A percentile compares a stretch with the other conserved stretches of the same genome.
phyloP scores from a whole-genome alignment of 495 filamentous ascomycete species.

The Podospora bellae-mahoneyi region DNA sequence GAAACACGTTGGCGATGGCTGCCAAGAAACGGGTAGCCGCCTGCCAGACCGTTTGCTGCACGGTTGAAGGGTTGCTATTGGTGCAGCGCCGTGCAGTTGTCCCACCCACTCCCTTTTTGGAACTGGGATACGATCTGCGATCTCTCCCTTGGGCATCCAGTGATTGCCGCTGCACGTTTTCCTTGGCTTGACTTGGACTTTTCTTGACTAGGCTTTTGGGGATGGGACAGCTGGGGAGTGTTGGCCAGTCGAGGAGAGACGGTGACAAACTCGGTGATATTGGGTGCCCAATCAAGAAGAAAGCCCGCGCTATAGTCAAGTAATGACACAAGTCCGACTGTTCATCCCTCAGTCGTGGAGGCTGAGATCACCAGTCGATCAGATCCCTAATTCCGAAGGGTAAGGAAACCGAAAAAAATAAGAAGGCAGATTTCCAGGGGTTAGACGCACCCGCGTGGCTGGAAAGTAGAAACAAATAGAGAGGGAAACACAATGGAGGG shows the following conservation, averaged over 20 bases:
- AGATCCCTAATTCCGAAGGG: neutral
- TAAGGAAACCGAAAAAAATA: neutral
- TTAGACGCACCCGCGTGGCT: neutral
- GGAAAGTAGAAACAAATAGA: neutral
- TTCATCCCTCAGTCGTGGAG: neutral
- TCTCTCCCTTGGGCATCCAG: neutral
- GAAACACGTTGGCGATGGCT: neutral
- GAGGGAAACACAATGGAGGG: neutral
- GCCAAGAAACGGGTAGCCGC: neutral
- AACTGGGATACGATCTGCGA: neutral
- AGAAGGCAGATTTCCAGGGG: neutral
- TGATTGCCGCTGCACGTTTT: neutral
- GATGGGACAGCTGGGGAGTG: neutral
- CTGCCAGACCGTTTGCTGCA: neutral
- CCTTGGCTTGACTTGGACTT: neutral
- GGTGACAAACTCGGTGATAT: neutral
- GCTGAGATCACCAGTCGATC: neutral
- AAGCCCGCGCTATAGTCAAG: neutral
- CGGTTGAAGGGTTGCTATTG: neutral
- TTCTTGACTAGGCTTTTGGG: neutral
- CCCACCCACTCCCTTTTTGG: neutral
- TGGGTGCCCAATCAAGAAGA: neutral
- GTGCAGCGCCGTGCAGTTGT: neutral
- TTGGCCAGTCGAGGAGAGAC: neutral
- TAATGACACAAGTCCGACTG: neutral